Conservation (phyloP, 2,329 filamentous ascomycete genomes). For the Beauveria sp. region DNA sequence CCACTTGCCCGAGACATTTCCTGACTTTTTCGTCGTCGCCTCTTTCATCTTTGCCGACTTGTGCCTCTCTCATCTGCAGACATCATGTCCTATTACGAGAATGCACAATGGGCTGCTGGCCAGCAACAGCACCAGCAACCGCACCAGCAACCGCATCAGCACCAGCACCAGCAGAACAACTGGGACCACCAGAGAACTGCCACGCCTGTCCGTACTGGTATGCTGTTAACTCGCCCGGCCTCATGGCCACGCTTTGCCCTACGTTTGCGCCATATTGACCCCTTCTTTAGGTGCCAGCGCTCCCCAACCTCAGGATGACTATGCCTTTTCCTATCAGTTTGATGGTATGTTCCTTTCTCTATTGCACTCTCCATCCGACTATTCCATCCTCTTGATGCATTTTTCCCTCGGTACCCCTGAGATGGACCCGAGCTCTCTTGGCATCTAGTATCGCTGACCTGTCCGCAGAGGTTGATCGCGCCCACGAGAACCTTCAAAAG, state of each 20-base stretch:
- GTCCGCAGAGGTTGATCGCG: constrained; percentile 82
- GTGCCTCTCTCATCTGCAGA: background rate
- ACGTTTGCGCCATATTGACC: constrained; percentile 12
- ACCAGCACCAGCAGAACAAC: constrained; percentile 24
- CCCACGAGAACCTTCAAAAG: constrained; percentile 91
- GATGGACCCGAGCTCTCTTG: background rate
- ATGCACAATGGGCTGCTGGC: constrained; percentile 31
- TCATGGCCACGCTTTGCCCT: background rate
- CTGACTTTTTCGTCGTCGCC: constrained; percentile 1
- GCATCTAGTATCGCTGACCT: background rate
- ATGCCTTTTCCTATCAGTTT: constrained; percentile 79
- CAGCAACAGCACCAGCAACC: constrained; percentile 12
- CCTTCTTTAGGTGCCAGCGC: constrained; percentile 59
- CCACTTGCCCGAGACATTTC: constrained; percentile 12
- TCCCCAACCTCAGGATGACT: constrained; percentile 65
- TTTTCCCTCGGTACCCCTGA: constrained; percentile 2
- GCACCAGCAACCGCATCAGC: background rate
- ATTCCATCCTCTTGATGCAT: background rate
- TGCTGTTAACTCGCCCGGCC: constrained; percentile 13
- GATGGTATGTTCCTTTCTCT: constrained; percentile 60
- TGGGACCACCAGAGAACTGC: constrained; percentile 38
- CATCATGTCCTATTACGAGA: constrained; percentile 39
- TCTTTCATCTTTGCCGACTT: constrained; percentile 16
- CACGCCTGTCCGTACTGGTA: constrained; percentile 34
- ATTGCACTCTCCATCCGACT: background rate